These are phyloP conservation scores for Panaeolus cyanescens DNA, from an alignment of 768 basidiomycete genomes.

Conservation along the genomic window DNA sequence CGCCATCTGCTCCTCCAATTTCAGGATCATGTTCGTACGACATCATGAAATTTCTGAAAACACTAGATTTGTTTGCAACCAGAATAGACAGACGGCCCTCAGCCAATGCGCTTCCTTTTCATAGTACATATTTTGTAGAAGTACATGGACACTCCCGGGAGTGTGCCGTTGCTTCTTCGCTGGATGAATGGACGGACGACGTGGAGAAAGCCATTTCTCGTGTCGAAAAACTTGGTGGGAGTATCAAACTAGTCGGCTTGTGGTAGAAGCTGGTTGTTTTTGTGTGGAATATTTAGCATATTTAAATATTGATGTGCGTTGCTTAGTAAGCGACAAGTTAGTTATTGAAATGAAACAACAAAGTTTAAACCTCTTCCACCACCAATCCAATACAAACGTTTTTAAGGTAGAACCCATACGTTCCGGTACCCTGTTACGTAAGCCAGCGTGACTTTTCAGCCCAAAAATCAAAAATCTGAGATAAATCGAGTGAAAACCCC, in stretches of 20 bases:
- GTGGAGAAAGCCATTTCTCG: conserved; percentile 37
- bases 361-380: too few relatives aligned
- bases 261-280: conserved; percentile 42
- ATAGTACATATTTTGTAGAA: conserved; percentile 68
- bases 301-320: too few relatives aligned
- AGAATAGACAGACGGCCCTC: conserved; percentile 72
- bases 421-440: too few relatives aligned
- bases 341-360: too few relatives aligned
- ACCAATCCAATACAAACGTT: too few relatives aligned
- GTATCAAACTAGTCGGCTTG: conserved; percentile 44
- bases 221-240: conserved; percentile 32
- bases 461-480: too few relatives aligned
- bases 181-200: conserved; percentile 29
- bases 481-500: too few relatives aligned
- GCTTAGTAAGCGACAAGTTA: too few relatives aligned
- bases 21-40: conserved; percentile 11
- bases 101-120: conserved; percentile 44
- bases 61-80: conserved; percentile 42
- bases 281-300: not conserved
- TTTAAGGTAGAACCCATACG: too few relatives aligned
- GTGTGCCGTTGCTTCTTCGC: conserved; percentile 5
- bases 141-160: conserved; percentile 31
- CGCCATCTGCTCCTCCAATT: conserved; percentile 8
- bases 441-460: too few relatives aligned
- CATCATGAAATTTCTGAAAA: conserved; percentile 29